Percentiles rank a stretch among this genome's conserved stretches.
Evolutionary conservation across 495 filamentous ascomycete genomes (phyloP).

Genomic region (Penicillium crystallinum): DNA sequence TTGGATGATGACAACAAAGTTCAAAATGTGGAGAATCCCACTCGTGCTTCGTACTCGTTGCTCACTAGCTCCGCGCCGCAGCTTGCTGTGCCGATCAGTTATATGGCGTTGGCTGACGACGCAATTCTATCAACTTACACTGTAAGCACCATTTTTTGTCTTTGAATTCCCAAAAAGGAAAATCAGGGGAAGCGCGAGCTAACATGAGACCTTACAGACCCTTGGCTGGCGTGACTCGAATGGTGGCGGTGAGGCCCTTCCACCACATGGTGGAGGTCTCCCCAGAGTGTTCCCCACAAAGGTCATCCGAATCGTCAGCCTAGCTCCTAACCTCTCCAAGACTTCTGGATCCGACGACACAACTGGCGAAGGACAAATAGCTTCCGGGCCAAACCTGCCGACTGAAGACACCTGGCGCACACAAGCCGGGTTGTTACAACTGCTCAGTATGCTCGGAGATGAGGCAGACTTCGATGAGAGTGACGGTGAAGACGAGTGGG

Average conservation of each 20-base stretch:
- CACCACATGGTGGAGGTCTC: constrained; percentile 14
- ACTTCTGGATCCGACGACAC: background rate
- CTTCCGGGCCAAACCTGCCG: constrained; percentile 1
- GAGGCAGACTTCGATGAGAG: constrained; percentile 19
- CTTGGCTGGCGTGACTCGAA: constrained; percentile 30
- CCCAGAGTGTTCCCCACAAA: constrained; percentile 36
- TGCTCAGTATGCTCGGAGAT: constrained; percentile 29
- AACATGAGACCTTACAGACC: constrained; percentile 20
- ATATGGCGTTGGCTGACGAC: constrained; percentile 37
- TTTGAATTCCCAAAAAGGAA: background rate
- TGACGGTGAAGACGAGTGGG: constrained; percentile 14
- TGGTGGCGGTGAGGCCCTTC: constrained; percentile 10
- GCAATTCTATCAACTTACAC: constrained; percentile 38
- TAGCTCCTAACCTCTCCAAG: constrained; percentile 24
- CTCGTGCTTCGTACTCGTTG: constrained; percentile 33
- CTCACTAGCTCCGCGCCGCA: constrained; percentile 32
- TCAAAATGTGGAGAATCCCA: constrained; percentile 21
- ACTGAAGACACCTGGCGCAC: constrained; percentile 16
- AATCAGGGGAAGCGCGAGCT: background rate
- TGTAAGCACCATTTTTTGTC: constrained; percentile 15
- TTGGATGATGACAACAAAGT: constrained; percentile 30
- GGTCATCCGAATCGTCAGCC: constrained; percentile 31
- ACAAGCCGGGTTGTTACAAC: constrained; percentile 23
- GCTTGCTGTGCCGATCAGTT: constrained; percentile 35
- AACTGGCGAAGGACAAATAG: constrained; percentile 2